These are phyloP conservation scores for Metschnikowia colocasiae DNA, from an alignment of 805 yeast species.

Conservation along the genomic window DNA sequence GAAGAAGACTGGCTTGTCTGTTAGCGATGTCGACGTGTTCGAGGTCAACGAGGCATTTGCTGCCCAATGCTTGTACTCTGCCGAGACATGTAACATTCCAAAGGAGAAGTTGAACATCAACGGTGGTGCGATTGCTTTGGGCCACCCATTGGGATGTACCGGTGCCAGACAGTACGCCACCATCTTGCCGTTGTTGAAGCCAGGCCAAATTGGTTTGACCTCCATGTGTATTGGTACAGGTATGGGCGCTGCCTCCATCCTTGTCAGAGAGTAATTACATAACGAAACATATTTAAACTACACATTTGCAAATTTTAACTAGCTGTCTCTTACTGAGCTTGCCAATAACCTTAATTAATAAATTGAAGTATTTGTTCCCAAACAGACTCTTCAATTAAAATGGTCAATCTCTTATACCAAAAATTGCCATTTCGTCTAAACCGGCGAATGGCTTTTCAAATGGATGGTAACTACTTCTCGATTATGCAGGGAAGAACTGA, in stretches of 20 bases:
- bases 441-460: too few species aligned
- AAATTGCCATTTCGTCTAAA: too few species aligned
- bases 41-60: constrained; percentile 98
- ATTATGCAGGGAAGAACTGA: too few species aligned
- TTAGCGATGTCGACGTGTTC: constrained; percentile 66
- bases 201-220: constrained; percentile 83
- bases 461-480: too few species aligned
- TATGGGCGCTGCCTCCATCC: constrained; percentile 94
- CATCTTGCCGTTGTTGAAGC: constrained; percentile 69
- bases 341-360: too few species aligned
- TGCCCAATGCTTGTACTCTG: constrained; percentile 82
- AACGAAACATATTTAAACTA: not conserved
- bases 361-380: too few species aligned
- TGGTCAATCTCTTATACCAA: too few species aligned
- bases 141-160: constrained; percentile 68
- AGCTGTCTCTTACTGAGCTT: too few species aligned
- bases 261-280: constrained; percentile 63
- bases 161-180: constrained; percentile 95
- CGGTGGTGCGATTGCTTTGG: constrained; percentile 96
- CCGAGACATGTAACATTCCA: constrained; percentile 64
- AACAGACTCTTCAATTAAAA: too few species aligned
- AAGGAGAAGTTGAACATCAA: constrained; percentile 52
- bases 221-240: constrained; percentile 99
- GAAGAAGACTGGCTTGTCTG: constrained; percentile 53
- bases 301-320: too few species aligned